A percentile compares a stretch with the other conserved stretches of the same genome.
Conservation (phyloP, 169 alveolate genomes). For the Toxoplasma gondii region DNA sequence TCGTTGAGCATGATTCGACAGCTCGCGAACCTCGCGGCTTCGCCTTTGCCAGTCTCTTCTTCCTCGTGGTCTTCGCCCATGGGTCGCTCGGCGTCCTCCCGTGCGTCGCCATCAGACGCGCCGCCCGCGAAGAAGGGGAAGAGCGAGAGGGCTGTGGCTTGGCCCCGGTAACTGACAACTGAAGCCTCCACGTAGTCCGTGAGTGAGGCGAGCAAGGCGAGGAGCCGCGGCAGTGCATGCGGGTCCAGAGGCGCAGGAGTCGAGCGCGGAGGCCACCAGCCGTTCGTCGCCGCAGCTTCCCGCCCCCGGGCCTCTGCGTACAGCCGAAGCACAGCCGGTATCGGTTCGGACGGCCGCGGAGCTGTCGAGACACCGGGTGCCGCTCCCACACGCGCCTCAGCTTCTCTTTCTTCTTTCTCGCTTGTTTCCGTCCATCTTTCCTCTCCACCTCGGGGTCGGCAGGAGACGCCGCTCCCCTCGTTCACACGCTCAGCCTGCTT, state of each 20-base stretch:
- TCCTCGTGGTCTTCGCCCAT: not conserved
- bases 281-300: too few species aligned
- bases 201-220: not conserved
- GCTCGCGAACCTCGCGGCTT: not conserved
- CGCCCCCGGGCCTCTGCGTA: too few species aligned
- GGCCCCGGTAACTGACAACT: not conserved
- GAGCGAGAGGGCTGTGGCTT: not conserved
- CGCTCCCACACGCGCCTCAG: too few species aligned
- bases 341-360: too few species aligned
- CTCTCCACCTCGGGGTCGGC: not conserved
- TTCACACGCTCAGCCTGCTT: not conserved
- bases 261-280: too few species aligned
- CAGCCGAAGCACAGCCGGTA: too few species aligned
- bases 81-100: not conserved
- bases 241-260: too few species aligned
- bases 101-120: not conserved
- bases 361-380: too few species aligned
- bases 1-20: not conserved
- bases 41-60: not conserved
- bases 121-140: not conserved
- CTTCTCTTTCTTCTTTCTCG: too few species aligned
- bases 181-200: not conserved
- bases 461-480: not conserved
- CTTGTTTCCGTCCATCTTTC: too few species aligned
- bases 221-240: not conserved